These are phyloP conservation scores for Salix arbutifolia DNA, from an alignment of 345 rosid genomes.

Conservation along the genomic window DNA sequence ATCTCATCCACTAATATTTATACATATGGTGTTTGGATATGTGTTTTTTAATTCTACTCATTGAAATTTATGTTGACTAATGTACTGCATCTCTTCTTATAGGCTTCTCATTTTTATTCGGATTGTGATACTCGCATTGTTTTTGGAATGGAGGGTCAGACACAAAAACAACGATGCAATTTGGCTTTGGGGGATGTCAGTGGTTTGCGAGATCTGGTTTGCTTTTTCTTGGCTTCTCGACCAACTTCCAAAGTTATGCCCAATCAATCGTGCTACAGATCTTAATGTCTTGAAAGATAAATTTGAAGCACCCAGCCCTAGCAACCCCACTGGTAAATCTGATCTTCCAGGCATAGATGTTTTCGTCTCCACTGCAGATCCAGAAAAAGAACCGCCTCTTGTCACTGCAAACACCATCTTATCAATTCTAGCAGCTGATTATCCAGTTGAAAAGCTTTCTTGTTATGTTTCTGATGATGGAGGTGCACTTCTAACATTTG, in stretches of 20 bases:
- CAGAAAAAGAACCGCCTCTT: slow-evolving; percentile 98
- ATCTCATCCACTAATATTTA: neutral
- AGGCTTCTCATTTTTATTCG: slow-evolving; percentile 85
- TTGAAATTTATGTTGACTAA: slow-evolving; percentile 1
- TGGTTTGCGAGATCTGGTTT: slow-evolving; percentile 94
- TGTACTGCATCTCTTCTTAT: slow-evolving; percentile 12
- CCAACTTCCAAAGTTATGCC: slow-evolving; percentile 92
- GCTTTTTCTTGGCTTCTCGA: slow-evolving; percentile 98
- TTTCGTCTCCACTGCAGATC: slow-evolving; percentile 97
- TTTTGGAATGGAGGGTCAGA: slow-evolving; percentile 69
- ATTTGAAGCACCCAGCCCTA: slow-evolving; percentile 72
- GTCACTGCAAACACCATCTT: slow-evolving; percentile 94
- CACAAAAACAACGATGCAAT: slow-evolving; percentile 67
- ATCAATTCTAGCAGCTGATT: slow-evolving; percentile 91
- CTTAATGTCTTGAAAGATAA: slow-evolving; percentile 88
- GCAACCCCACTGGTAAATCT: slow-evolving; percentile 84
- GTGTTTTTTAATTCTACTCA: neutral
- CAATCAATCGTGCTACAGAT: slow-evolving; percentile 82
- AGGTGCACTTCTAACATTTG: slow-evolving; percentile 92
- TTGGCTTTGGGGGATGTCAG: slow-evolving; percentile 99
- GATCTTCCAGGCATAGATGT: slow-evolving; percentile 94
- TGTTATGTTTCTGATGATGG: slow-evolving; percentile 99
- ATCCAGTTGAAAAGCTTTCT: slow-evolving; percentile 93
- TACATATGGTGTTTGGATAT: neutral
- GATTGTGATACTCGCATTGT: slow-evolving; percentile 64